Evolutionary conservation across 1,284 basidiomycete species (phyloP), one percentile per base, ranked within the genome.

Genomic region (Rhodotorula sp.): DNA sequence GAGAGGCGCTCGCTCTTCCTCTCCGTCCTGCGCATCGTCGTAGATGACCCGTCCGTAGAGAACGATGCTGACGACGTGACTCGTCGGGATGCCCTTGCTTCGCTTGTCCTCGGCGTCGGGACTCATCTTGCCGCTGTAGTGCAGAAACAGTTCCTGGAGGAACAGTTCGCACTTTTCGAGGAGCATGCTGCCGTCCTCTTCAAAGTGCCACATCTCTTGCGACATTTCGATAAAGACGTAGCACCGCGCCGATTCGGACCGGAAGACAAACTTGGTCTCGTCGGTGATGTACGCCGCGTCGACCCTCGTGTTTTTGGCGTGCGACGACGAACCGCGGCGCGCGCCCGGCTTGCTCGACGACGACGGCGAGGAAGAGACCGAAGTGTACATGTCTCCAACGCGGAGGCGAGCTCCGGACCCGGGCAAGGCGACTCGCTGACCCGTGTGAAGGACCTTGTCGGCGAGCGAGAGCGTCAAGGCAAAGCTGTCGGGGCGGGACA

Each of bases 11-110:
- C 76, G 59, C 56, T 70, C 71, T 77, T 92, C 92, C 65, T 87
- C 87, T 49, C 91, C 86, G 80, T 97, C 94, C 3, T 87, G 86
- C 62, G 87, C 84, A 23, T 77, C 71, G 76, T 96, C 91, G 81
- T 99, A 99, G 81, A 90, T 91, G 7, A 98, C 93, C 60, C 97
- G 88, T 3, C 94, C 95, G 75, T 98, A 94, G 64, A 99, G 88
- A 62, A 97, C 91, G 75, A 99, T 91, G 12, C 93, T 94, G 67
- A 97, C 90, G 15, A 91, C 92, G 79, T 99, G 97, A 69, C 95
- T 96, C 20, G 96, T 92, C 34, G 89, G 62, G 31, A 65, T 62
- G 29, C 67, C 68, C 43, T 67, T 70, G 31, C 67, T 67, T 23
- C 72, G 65, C 47, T 56, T 68, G 57, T 69, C 74, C 48, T 60